A percentile compares a stretch with the other conserved stretches of the same genome.
Evolutionary conservation across 1,139 yeast genomes (phyloP).

Genomic region (Yamadazyma membranifaciens): DNA sequence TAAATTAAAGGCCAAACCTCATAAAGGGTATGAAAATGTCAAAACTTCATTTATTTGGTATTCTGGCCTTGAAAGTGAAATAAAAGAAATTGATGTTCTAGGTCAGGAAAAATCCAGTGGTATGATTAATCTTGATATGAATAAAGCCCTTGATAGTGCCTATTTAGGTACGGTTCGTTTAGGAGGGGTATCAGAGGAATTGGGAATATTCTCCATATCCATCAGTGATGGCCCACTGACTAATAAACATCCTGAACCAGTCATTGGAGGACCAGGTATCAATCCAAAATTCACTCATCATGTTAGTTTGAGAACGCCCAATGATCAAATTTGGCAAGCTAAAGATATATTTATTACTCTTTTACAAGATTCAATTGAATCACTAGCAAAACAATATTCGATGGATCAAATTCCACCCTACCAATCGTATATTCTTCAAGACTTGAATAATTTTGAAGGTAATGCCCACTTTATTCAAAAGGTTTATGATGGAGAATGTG

Average conservation of each 20-base stretch:
- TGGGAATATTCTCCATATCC: constrained; percentile 53
- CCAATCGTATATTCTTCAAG: constrained; percentile 56
- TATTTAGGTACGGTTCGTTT: constrained; percentile 39
- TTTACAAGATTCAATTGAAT: constrained; percentile 63
- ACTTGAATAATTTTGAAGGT: constrained; percentile 63
- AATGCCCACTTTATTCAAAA: constrained; percentile 80
- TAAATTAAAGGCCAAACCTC: constrained; percentile 62
- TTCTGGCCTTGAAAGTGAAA: constrained; percentile 65
- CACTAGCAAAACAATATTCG: constrained; percentile 39
- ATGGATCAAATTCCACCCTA: constrained; percentile 39
- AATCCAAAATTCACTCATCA: constrained; percentile 64
- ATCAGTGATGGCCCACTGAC: constrained; percentile 47
- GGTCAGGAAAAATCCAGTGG: constrained; percentile 27
- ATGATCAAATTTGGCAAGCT: constrained; percentile 76
- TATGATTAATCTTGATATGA: constrained; percentile 31
- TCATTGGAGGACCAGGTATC: constrained; percentile 23
- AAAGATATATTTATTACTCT: constrained; percentile 71
- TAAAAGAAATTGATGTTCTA: constrained; percentile 11
- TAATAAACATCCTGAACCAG: constrained; percentile 39
- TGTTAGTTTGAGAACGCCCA: constrained; percentile 67
- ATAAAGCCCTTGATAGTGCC: constrained; percentile 23
- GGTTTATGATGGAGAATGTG: constrained; percentile 69
- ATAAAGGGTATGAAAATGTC: constrained; percentile 44
- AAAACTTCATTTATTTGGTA: constrained; percentile 74
- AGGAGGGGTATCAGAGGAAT: constrained; percentile 53